Base-by-base conservation (phyloP, 1,139 yeast species). In the Hemisphaericaspora xylofermentans region DNA sequence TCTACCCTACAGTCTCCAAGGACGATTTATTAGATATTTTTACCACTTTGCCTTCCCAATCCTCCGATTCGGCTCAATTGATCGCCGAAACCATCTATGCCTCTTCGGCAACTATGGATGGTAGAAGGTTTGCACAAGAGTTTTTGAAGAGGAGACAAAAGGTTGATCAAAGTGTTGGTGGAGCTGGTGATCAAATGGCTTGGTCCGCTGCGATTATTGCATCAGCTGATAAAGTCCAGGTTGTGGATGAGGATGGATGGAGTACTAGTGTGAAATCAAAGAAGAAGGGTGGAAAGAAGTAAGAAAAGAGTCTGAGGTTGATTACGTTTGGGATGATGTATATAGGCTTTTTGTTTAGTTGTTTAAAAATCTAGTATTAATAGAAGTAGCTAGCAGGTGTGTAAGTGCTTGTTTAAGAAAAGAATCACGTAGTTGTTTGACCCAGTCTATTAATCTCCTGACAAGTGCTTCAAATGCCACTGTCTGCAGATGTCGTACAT, bases 1-100 rank as follows among this genome's bases (percentile, higher is more conserved):
- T 93, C 55, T 84, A 87, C 56, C 78, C 84, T 5, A 83, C 88
- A 16, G 93, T 89, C 33, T 77, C 85, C 21, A 73, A 73, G 39
- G 84, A 82, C 49, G 96, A 87, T 57, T 80, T 93, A 41, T 69
- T 93, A 43, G 84, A 87, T 45, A 84, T 93, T 61, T 76, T 93
- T 53, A 69, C 89, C 43, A 82, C 91, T 41, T 75, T 93, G 48
- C 97, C 98, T 29, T 66, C 79, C 14, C 61, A 58, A 31, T 79
- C 80, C 36, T 53, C 72, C 6, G 96, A 89, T 52, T 81, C 95
- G 1, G 72, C 76, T 37, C 95, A 84, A 59, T 87, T 93, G 58
- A 89, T 93, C 57, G 84, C 96, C 3, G 98, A 93, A 60, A 88
- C 97, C 12, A 82, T 93, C 46, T 91, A 89, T 64, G 82, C 94